Conservation (phyloP, 129 eudicot species). For the Kitagawia praeruptora region DNA sequence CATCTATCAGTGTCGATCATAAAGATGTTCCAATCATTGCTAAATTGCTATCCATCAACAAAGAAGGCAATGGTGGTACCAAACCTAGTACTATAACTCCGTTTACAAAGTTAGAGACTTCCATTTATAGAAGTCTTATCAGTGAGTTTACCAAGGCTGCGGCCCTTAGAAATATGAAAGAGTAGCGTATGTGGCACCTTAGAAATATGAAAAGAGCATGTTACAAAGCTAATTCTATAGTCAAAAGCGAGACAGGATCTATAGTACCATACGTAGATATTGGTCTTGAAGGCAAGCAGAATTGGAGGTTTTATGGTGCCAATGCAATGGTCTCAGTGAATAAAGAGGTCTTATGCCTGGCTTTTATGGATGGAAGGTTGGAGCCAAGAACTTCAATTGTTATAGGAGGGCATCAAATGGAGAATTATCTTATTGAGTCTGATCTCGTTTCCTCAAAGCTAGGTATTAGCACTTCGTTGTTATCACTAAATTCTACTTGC, state of each 20-base stretch:
- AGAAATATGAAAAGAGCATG: no score
- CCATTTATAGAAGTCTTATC: conserved; percentile 19
- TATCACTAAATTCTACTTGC: background rate
- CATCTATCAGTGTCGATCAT: conserved; percentile 20
- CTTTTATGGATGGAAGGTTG: conserved; percentile 1
- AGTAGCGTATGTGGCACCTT: conserved; percentile 1
- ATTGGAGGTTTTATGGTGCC: conserved; percentile 32
- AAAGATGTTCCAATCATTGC: conserved; percentile 8
- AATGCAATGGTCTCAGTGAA: conserved; percentile 28
- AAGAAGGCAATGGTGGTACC: conserved; percentile 27
- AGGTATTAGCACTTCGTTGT: conserved; percentile 5
- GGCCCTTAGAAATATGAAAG: background rate
- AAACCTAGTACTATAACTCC: conserved; percentile 20
- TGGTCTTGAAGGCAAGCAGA: conserved; percentile 10
- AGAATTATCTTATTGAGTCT: conserved; percentile 6
- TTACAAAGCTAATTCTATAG: conserved; percentile 16
- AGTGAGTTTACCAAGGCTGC: conserved; percentile 21
- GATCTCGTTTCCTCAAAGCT: background rate
- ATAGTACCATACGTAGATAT: conserved; percentile 11
- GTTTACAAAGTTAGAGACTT: conserved; percentile 19
- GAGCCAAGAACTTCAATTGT: background rate
- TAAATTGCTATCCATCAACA: conserved; percentile 22
- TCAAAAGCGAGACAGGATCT: conserved; percentile 12
- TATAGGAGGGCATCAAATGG: conserved; percentile 1
- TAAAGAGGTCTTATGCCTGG: conserved; percentile 20